Conservation (phyloP, 495 filamentous ascomycete species). For the Aspergillus sclerotioniger region DNA sequence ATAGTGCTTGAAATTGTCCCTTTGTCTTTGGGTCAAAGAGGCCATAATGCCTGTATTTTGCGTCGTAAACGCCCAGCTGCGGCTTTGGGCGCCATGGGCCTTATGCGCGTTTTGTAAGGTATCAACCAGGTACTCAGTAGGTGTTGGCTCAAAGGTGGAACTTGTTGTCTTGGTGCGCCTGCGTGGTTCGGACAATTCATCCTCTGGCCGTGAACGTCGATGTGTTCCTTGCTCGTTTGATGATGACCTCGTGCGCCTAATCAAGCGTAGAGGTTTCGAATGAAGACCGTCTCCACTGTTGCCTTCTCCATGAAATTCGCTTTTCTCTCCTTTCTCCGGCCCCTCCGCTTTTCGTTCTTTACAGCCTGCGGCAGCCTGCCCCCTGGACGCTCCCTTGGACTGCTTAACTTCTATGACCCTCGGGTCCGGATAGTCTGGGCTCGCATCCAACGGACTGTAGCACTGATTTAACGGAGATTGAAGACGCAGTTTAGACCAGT, state of each 20-base stretch:
- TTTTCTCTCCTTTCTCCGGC: not conserved
- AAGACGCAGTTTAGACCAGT: slow-evolving; percentile 17
- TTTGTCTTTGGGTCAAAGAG: slow-evolving; percentile 11
- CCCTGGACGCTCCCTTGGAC: not conserved
- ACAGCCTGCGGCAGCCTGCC: not conserved
- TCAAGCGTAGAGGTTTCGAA: not conserved
- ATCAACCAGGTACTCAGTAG: slow-evolving; percentile 36
- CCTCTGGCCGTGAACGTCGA: not conserved
- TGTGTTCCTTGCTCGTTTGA: not conserved
- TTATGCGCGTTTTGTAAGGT: slow-evolving; percentile 30
- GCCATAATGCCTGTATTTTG: slow-evolving; percentile 8
- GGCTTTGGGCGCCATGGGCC: slow-evolving; percentile 6
- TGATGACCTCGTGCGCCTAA: not conserved
- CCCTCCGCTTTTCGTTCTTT: not conserved
- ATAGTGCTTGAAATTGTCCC: slow-evolving; percentile 13
- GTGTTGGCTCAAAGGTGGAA: slow-evolving; percentile 20
- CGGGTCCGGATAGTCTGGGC: not conserved
- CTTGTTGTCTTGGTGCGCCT: not conserved
- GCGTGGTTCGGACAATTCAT: slow-evolving; percentile 8
- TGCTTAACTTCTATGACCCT: not conserved
- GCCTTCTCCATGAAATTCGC: not conserved
- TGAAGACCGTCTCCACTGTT: not conserved
- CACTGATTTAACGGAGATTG: slow-evolving; percentile 17
- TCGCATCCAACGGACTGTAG: not conserved
- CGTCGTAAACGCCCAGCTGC: slow-evolving; percentile 4